Conservation (phyloP, 108 stramenopile species). For the Cyclotella cryptica region DNA sequence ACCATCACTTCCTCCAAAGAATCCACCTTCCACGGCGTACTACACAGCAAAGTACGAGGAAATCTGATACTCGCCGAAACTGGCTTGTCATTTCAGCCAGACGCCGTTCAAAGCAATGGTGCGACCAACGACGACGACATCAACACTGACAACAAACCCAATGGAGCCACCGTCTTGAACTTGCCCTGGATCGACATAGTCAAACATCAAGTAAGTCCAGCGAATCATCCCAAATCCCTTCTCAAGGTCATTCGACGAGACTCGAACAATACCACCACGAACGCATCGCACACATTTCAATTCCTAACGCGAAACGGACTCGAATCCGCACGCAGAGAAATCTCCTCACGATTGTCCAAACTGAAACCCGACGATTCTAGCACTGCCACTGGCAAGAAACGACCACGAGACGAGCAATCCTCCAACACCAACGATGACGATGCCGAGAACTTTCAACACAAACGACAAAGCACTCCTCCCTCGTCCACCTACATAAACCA, state of each 20-base stretch:
- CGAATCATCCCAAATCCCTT: slow-evolving; percentile 74
- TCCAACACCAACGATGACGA: slow-evolving; percentile 1
- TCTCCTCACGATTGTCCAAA: slow-evolving; percentile 57
- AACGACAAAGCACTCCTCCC: slow-evolving; percentile 42
- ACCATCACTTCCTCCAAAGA: slow-evolving; percentile 22
- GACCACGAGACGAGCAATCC: slow-evolving; percentile 4
- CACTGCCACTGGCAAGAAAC: slow-evolving; percentile 25
- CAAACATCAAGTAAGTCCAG: slow-evolving; percentile 92
- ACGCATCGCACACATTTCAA: slow-evolving; percentile 64
- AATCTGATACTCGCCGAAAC: slow-evolving; percentile 7
- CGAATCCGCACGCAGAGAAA: slow-evolving; percentile 73
- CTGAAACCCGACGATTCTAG: slow-evolving; percentile 11
- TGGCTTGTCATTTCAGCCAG: not conserved
- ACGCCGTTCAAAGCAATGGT: not conserved
- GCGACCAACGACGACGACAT: not conserved
- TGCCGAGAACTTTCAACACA: slow-evolving; percentile 5
- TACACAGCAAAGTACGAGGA: slow-evolving; percentile 23
- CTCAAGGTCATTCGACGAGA: slow-evolving; percentile 61
- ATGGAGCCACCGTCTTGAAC: not conserved
- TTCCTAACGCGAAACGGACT: slow-evolving; percentile 66
- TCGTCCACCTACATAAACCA: slow-evolving; percentile 63
- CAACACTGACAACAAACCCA: not conserved
- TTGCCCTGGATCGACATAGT: slow-evolving; percentile 62
- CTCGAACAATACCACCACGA: not conserved
- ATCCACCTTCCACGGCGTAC: slow-evolving; percentile 37